Evolutionary conservation across 768 basidiomycete species (phyloP), one percentile per base, ranked within the genome.

Genomic region (Leccinum longicurvipes): DNA sequence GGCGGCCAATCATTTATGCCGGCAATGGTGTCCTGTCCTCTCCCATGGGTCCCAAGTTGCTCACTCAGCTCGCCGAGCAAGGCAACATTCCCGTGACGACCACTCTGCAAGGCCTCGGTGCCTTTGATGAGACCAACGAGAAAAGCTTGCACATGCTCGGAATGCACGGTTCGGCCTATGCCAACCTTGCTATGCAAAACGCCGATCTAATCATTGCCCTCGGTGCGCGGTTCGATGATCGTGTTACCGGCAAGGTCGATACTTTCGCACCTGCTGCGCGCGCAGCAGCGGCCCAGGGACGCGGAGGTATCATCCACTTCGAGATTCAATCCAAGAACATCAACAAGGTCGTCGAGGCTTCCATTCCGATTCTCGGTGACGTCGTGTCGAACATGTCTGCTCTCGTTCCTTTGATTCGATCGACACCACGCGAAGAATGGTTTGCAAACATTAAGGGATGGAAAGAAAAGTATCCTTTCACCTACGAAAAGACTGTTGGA

Each of bases 261-360:
- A 77, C 83, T 1, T 99, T 98, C 64, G 97, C 95, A 0, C 97
- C 97, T 27, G 90, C 86, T 12, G 96, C 97, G 1, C 79, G 80
- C 47, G 87, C 87, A 6, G 97, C 97, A 6, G 93, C 95, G 2
- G 76, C 81, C 0, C 80, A 86, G 62, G 92, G 95, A 45, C 83
- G 85, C 1, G 97, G 97, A 11, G 97, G 97, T 31, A 95, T 99
- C 76, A 97, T 99, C 68, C 97, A 99, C 77, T 98, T 99, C 67
- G 97, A 99, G 77, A 95, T 98, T 62, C 85, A 86, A 77, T 93
- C 97, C 46, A 98, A 99, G 81, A 99, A 99, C 74, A 82, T 99
- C 73, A 99, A 99, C 83, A 99, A 99, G 74, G 94, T 99, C 58
- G 84, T 98, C 51, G 86, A 99, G 51, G 96, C 97, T 21, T 86